Conservation (phyloP, 2,329 filamentous ascomycete species). For the Colletotrichum sp. region DNA sequence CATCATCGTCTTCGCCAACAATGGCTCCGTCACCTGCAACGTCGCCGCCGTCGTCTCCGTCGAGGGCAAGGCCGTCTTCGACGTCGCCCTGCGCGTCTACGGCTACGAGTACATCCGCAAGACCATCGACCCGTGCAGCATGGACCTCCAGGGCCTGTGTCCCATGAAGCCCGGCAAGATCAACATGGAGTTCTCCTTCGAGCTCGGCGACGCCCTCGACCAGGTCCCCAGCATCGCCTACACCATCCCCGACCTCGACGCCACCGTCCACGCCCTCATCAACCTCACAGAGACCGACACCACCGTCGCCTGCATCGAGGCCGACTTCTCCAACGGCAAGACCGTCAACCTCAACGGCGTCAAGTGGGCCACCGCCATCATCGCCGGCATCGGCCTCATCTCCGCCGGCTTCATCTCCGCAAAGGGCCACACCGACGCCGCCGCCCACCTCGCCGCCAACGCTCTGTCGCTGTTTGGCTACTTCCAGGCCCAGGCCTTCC, state of each 20-base stretch:
- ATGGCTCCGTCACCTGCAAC: slow-evolving; percentile 74
- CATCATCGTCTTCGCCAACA: slow-evolving; percentile 78
- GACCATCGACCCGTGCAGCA: slow-evolving; percentile 77
- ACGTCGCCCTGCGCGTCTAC: slow-evolving; percentile 80
- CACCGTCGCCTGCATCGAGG: slow-evolving; percentile 85
- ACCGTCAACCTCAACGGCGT: slow-evolving; percentile 89
- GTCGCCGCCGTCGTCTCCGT: slow-evolving; percentile 84
- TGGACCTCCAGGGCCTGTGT: slow-evolving; percentile 77
- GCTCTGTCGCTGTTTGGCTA: slow-evolving; percentile 91
- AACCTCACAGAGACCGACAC: slow-evolving; percentile 67
- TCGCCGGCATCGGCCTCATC: slow-evolving; percentile 82
- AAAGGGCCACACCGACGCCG: slow-evolving; percentile 90
- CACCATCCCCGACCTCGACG: slow-evolving; percentile 89
- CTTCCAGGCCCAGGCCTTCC: slow-evolving; percentile 92
- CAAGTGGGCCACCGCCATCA: slow-evolving; percentile 87
- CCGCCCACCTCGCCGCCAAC: slow-evolving; percentile 92
- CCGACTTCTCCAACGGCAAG: slow-evolving; percentile 86
- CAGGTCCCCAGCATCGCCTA: slow-evolving; percentile 76
- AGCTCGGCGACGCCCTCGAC: slow-evolving; percentile 50
- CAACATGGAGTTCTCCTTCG: slow-evolving; percentile 57
- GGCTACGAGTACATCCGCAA: slow-evolving; percentile 74
- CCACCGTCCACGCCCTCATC: slow-evolving; percentile 82
- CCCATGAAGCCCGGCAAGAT: slow-evolving; percentile 88
- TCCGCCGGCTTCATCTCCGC: slow-evolving; percentile 90
- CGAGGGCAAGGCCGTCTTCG: slow-evolving; percentile 80